Percentiles rank a stretch among this genome's conserved stretches.
Conservation (phyloP, 345 rosid genomes). For the Citrus cavaleriei region DNA sequence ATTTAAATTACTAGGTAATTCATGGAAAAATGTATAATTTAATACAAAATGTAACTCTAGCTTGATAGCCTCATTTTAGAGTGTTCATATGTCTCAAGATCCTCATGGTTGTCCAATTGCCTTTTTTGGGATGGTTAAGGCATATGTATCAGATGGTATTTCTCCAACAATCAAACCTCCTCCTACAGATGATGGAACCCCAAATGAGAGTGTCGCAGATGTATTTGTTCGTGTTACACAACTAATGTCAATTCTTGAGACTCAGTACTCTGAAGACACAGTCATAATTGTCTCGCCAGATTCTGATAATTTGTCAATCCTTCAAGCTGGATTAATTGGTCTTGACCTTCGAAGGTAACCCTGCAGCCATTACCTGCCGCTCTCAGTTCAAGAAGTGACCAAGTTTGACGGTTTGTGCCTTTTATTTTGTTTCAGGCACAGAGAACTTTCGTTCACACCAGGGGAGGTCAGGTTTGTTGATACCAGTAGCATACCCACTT, state of each 20-base stretch:
- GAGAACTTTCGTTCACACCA: slow-evolving; percentile 63
- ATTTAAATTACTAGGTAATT: too few species aligned
- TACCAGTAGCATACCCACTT: slow-evolving; percentile 60
- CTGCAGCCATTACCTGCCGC: background rate
- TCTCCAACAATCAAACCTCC: slow-evolving; percentile 84
- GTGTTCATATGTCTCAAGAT: background rate
- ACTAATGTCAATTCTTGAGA: slow-evolving; percentile 93
- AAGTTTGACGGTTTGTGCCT: background rate
- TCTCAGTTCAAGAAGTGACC: background rate
- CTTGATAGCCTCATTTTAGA: background rate
- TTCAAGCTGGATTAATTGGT: slow-evolving; percentile 82
- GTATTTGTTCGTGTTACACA: slow-evolving; percentile 92
- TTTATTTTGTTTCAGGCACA: slow-evolving; percentile 50
- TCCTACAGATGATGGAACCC: slow-evolving; percentile 88
- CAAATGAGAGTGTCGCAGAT: slow-evolving; percentile 80
- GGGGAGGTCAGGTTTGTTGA: slow-evolving; percentile 86
- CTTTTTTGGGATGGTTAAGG: slow-evolving; percentile 34
- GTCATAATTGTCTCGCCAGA: slow-evolving; percentile 78
- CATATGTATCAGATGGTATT: slow-evolving; percentile 72
- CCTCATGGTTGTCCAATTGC: background rate
- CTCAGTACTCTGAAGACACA: slow-evolving; percentile 81
- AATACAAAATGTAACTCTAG: background rate
- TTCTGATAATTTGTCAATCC: slow-evolving; percentile 78
- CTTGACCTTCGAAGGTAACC: slow-evolving; percentile 78
- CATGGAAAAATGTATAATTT: background rate